Percentiles rank a stretch among this genome's conserved stretches.
phyloP scores from a whole-genome alignment of 495 filamentous ascomycete species.

The Daldinia decipiens region DNA sequence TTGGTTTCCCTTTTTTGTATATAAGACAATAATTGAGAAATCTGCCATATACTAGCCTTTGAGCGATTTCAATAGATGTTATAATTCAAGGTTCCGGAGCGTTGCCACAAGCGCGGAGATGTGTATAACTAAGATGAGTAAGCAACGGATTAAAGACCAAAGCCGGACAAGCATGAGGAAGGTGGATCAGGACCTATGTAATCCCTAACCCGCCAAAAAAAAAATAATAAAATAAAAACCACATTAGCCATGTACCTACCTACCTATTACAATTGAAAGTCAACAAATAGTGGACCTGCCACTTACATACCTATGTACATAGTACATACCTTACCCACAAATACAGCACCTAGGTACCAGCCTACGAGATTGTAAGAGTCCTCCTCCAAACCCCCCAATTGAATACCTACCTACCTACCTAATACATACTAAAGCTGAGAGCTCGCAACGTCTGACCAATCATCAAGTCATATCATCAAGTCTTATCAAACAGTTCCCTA shows the following conservation, averaged over 20 bases:
- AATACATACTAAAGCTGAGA: conserved; percentile 4
- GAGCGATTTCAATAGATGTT: background rate
- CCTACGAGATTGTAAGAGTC: background rate
- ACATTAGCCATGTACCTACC: background rate
- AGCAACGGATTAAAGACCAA: conserved; percentile 1
- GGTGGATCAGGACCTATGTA: conserved; percentile 14
- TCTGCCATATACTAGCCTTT: background rate
- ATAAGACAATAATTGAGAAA: background rate
- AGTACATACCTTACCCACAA: no score
- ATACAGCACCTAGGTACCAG: background rate
- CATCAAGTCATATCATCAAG: conserved; percentile 6
- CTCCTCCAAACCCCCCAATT: background rate
- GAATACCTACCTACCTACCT: no score
- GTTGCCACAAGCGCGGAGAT: conserved; percentile 23
- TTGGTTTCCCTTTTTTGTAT: background rate
- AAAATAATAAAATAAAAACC: no score
- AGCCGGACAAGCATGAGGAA: conserved; percentile 9
- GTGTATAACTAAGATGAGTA: conserved; percentile 25
- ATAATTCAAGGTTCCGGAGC: background rate
- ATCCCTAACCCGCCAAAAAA: no score
- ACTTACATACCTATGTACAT: no score
- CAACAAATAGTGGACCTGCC: no score
- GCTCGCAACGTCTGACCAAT: conserved; percentile 15
- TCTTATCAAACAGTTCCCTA: background rate
- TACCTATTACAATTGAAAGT: no score